These are phyloP conservation scores for Leishmania tropica DNA, from an alignment of 208 protist species.

Conservation along the genomic window DNA sequence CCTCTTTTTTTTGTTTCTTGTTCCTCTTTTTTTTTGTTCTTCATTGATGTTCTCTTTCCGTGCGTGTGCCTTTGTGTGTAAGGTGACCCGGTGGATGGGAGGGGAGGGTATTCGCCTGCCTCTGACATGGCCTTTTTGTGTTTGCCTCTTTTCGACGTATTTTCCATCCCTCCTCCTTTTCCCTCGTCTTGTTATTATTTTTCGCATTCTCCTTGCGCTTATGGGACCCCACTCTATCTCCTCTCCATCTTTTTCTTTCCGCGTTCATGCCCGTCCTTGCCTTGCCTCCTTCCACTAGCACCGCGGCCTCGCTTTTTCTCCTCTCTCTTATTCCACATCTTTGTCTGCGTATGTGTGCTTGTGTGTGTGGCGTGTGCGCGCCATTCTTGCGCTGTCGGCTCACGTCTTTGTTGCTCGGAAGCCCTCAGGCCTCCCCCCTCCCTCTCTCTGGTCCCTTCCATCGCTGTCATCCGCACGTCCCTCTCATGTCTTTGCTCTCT, in stretches of 20 bases:
- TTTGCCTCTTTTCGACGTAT: background rate
- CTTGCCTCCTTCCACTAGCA: background rate
- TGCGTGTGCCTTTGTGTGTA: background rate
- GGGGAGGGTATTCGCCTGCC: background rate
- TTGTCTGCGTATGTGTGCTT: background rate
- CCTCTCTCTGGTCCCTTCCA: background rate
- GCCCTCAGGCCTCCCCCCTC: background rate
- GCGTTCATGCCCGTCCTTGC: background rate
- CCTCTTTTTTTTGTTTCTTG: constrained; percentile 7
- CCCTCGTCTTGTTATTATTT: constrained; percentile 3
- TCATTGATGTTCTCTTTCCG: background rate
- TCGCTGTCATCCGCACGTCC: background rate
- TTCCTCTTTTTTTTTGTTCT: background rate
- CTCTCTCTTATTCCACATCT: background rate
- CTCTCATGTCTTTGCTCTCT: background rate
- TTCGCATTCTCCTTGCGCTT: constrained; percentile 10
- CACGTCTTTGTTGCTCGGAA: background rate
- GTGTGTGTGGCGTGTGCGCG: background rate
- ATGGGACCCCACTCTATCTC: background rate
- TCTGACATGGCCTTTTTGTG: background rate
- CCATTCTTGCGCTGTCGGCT: background rate
- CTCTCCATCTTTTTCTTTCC: constrained; percentile 5
- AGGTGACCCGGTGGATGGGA: background rate
- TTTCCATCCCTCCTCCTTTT: background rate
- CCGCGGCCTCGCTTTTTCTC: background rate